phyloP scores from a whole-genome alignment of 2,329 filamentous ascomycete genomes.

The Lachnellula cervina region DNA sequence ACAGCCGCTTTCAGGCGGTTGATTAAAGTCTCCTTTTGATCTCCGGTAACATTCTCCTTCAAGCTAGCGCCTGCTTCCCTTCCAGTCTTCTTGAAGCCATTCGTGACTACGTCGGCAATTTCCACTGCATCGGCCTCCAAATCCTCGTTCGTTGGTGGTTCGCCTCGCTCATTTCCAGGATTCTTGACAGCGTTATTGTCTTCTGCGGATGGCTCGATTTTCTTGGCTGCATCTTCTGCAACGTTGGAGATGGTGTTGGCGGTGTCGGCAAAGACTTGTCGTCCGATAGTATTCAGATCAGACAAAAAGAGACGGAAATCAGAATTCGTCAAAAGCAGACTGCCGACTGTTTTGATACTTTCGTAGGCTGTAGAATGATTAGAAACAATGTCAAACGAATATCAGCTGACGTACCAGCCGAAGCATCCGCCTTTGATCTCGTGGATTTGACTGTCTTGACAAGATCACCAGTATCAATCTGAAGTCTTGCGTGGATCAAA shows the following conservation, averaged over 20 bases:
- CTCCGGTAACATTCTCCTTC: constrained; percentile 66
- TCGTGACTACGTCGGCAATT: constrained; percentile 38
- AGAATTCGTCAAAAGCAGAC: constrained; percentile 80
- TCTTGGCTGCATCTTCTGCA: constrained; percentile 68
- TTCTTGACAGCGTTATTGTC: constrained; percentile 52
- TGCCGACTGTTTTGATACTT: constrained; percentile 77
- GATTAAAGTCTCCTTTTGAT: constrained; percentile 68
- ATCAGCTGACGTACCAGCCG: constrained; percentile 51
- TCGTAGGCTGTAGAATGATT: constrained; percentile 55
- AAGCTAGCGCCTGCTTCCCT: constrained; percentile 63
- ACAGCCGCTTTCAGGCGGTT: constrained; percentile 74
- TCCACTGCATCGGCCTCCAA: constrained; percentile 53
- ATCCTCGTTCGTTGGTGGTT: constrained; percentile 57
- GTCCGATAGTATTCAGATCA: constrained; percentile 72
- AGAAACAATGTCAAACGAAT: constrained; percentile 20
- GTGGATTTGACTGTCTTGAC: constrained; percentile 54
- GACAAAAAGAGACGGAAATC: constrained; percentile 84
- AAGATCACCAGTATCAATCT: constrained; percentile 62
- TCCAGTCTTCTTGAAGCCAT: constrained; percentile 45
- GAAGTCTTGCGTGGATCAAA: constrained; percentile 66
- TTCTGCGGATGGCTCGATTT: constrained; percentile 63
- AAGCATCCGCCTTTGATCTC: constrained; percentile 65
- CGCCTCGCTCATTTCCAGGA: constrained; percentile 44
- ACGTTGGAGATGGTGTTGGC: constrained; percentile 73
- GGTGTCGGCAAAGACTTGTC: constrained; percentile 82